These are phyloP conservation scores for Trypanosoma theileri DNA, from an alignment of 208 protist genomes.

Conservation along the genomic window DNA sequence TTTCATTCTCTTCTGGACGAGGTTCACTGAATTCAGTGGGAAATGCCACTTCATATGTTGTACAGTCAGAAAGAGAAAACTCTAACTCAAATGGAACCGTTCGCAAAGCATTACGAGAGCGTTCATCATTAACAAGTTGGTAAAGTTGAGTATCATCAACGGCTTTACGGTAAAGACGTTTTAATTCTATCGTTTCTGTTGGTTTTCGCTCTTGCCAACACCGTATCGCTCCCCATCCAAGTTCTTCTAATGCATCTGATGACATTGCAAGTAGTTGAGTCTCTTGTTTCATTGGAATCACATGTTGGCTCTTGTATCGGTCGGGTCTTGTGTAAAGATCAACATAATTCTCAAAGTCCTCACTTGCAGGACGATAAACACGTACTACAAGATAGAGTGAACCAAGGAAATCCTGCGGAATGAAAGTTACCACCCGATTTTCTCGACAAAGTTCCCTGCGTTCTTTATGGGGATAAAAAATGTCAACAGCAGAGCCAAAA, in stretches of 20 bases:
- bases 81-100: constrained; percentile 59
- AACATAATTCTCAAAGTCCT: constrained; percentile 85
- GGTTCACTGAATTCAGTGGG: constrained; percentile 40
- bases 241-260: constrained; percentile 80
- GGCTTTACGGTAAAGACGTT: constrained; percentile 50
- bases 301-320: constrained; percentile 75
- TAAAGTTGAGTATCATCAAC: constrained; percentile 55
- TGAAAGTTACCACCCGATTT: constrained; percentile 72
- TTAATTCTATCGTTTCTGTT: constrained; percentile 35
- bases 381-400: constrained; percentile 70
- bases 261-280: constrained; percentile 67
- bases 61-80: constrained; percentile 59
- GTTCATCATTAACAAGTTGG: constrained; percentile 49
- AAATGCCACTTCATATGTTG: constrained; percentile 72
- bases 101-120: constrained; percentile 38
- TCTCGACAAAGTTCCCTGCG: constrained; percentile 48
- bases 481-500: constrained; percentile 75
- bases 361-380: constrained; percentile 63
- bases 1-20: constrained; percentile 82
- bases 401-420: constrained; percentile 76
- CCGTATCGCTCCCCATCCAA: constrained; percentile 58
- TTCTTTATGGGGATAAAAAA: constrained; percentile 85
- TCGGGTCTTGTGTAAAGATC: constrained; percentile 82
- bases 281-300: constrained; percentile 85
- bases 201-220: constrained; percentile 12